Evolutionary conservation across 2,329 filamentous ascomycete species (phyloP), one percentile per base, ranked within the genome.

Genomic region (Penicillium sp.): DNA sequence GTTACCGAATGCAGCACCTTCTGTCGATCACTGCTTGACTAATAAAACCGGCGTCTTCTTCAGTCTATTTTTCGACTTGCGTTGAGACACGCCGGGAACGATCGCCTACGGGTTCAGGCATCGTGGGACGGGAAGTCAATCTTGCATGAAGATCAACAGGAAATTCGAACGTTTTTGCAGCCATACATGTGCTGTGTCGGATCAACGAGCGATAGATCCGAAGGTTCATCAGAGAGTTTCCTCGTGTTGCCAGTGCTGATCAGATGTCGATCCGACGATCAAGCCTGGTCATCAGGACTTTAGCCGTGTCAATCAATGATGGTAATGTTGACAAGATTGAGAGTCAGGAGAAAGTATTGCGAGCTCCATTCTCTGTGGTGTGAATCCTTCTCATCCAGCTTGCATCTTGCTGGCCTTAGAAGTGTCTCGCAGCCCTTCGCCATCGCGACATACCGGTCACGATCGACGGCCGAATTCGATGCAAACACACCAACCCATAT

Each of bases 11-110:
- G 26, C 58, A 24, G 40, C 11, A 7, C 11, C 8, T 2, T 16
- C 18, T 47, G 55, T 44, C 13, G 48, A 58, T 54, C 50, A 29
- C 16, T 36, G 46, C 40, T 47, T 53, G 28, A 21, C 6, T 40
- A 18, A 21, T 39, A 37, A 48, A 51, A 39, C 2, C 11, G 14
- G 21, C 14, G 9, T 29, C 34, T 23, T 21, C 21, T 31, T 14
- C 18, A n/a, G 14, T 45, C 18, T 29, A 14, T 33, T 31, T 34
- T 26, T 29, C n/a, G 36, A 10, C 21, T 19, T 5, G 21, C 14
- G 11, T 23, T 23, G 21, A 14, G 16, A 13, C 3, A 23, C 37
- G 26, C 47, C 21, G 37, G 7, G 24, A 50, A 31, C 46, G 34
- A 49, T 23, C 13, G 23, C n/a, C 46, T 21, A 21, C 37, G 47